These are phyloP conservation scores for Rhododendron williamsianum DNA, from an alignment of 148 eudicot genomes.

Conservation along the genomic window DNA sequence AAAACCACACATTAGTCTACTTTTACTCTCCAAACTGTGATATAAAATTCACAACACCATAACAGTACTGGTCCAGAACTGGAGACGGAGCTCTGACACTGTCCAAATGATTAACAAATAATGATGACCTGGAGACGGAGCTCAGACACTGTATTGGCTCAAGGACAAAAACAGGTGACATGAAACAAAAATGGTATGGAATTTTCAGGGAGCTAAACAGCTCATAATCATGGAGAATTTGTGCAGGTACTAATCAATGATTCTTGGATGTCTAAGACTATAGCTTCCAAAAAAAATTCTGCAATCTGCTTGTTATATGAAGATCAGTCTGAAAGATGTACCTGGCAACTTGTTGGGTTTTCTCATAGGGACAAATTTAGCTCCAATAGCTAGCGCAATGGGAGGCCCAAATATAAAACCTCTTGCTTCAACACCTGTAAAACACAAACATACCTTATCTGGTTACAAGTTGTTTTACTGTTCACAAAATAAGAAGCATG, in stretches of 20 bases:
- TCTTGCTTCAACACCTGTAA: slow-evolving; percentile 93
- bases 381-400: slow-evolving; percentile 94
- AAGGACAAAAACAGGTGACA: background rate
- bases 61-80: background rate
- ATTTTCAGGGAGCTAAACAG: background rate
- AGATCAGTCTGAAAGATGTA: slow-evolving; percentile 14
- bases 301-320: background rate
- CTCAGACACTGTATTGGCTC: background rate
- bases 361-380: slow-evolving; percentile 93
- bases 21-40: background rate
- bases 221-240: background rate
- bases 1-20: background rate
- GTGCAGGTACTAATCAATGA: background rate
- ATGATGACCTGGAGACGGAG: background rate
- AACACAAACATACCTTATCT: background rate
- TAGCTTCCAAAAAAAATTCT: background rate
- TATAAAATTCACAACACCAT: background rate
- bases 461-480: background rate
- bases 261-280: background rate
- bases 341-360: slow-evolving; percentile 94
- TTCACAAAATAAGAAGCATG: background rate
- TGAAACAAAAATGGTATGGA: background rate
- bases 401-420: slow-evolving; percentile 99
- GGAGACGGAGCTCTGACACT: background rate
- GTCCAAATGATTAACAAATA: background rate